Evolutionary conservation across 2,329 filamentous ascomycete species (phyloP).

Genomic region (Trichoderma atroviride): DNA sequence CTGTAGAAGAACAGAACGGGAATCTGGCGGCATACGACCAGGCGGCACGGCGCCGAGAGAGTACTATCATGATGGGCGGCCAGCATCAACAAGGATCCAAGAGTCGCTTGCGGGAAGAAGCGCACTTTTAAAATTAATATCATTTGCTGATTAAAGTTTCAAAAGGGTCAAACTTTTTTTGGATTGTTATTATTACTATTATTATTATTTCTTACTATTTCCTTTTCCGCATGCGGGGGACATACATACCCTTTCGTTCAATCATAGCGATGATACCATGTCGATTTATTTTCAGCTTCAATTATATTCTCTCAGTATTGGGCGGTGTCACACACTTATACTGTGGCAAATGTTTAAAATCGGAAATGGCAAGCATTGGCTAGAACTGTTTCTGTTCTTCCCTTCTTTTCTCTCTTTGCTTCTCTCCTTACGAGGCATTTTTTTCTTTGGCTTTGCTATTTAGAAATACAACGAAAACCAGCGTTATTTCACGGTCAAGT

Average conservation of each 20-base stretch:
- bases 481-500: background rate
- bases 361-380: constrained; percentile 3
- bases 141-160: constrained; percentile 22
- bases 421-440: background rate
- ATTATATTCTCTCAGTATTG: constrained; percentile 9
- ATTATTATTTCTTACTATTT: constrained; percentile 28
- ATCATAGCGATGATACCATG: constrained; percentile 30
- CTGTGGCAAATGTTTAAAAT: constrained; percentile 1
- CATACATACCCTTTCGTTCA: constrained; percentile 42
- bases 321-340: constrained; percentile 12
- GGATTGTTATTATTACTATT: constrained; percentile 18
- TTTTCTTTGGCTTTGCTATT: background rate
- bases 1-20: constrained; percentile 32
- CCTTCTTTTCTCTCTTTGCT: background rate
- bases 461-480: background rate
- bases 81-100: constrained; percentile 53
- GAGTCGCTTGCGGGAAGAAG: constrained; percentile 58
- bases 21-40: constrained; percentile 42
- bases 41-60: constrained; percentile 56
- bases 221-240: constrained; percentile 35
- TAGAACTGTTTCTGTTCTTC: background rate
- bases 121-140: constrained; percentile 47
- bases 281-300: constrained; percentile 22
- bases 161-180: background rate
- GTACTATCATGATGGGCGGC: constrained; percentile 59